Conservation (phyloP, 352 stramenopile species). For the Globisporangium spiculum region DNA sequence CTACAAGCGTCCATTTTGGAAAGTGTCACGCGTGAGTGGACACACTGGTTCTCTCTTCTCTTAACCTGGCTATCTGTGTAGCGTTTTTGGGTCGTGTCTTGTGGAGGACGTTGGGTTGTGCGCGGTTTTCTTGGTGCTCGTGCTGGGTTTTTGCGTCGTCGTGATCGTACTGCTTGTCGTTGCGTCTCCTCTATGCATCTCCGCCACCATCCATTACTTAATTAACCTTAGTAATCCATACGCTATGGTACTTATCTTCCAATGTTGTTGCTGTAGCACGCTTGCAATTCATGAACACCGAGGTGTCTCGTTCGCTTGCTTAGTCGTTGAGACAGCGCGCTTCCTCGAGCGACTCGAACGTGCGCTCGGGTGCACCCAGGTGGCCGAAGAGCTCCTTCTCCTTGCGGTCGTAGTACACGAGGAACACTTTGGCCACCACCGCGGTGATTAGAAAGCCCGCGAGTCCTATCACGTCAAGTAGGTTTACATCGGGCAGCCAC, state of each 20-base stretch:
- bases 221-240: not conserved
- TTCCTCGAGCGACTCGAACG: constrained; percentile 13
- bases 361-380: constrained; percentile 1
- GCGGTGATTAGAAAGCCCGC: constrained; percentile 8
- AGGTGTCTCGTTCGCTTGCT: not conserved
- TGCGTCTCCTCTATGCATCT: not conserved
- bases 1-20: not conserved
- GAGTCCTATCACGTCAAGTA: not conserved
- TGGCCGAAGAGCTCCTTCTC: constrained; percentile 16
- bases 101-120: not conserved
- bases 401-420: constrained; percentile 11
- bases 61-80: not conserved
- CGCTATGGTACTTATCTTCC: not conserved
- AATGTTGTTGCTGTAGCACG: not conserved
- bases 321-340: constrained; percentile 15
- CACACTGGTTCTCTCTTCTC: not conserved
- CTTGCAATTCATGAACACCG: not conserved
- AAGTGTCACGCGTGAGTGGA: not conserved
- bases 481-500: not conserved
- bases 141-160: not conserved
- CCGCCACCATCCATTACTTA: not conserved
- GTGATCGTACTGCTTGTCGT: not conserved
- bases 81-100: not conserved
- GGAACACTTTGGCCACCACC: constrained; percentile 13
- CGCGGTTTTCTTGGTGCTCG: not conserved